Base-by-base conservation (phyloP, 441 rosid species). In the Oxalis stricta region DNA sequence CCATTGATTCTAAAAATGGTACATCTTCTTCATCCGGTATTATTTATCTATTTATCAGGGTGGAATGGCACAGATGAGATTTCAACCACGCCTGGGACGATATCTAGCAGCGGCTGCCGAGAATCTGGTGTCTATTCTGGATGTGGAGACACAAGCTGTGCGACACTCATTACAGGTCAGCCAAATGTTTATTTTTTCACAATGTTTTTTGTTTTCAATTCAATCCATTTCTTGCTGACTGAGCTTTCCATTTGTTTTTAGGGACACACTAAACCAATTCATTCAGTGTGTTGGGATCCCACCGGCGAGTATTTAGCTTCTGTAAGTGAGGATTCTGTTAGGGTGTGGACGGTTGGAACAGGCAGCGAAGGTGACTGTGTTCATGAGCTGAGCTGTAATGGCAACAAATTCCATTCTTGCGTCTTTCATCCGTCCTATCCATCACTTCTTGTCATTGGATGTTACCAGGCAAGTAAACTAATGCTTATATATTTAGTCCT, bases 61-160 rank as follows among this genome's bases (percentile, higher is more conserved):
- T 44, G 98, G 92, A 40, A 76, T 76, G 56, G 73, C 80, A 7
- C 80, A 70, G 49, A 55, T 89, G 75, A 80, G 98, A 68, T 89
- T 89, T 59, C 98, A 85, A 64, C 94, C 98, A 31, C 74, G 68
- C 26, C 57, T 48, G 33, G 96, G 98, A 50, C 71, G 72, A 71
- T 80, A 76, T 67, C 93, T 89, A 9, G 96, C 94, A n/a, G 92
- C 96, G 33, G 93, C 83, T 22, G 69, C 82, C 2, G 82, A 80
- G 56, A 85, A 80, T 69, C 72, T 76, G 55, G 86, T 89, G 15
- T 78, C 92, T 47, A 73, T 89, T 55, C 52, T 82, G 46, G 98
- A 89, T 22, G 77, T 74, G 6, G 98, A 89, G 74, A 79, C 82
- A 47, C 84, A 77, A 73, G 70, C 65, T 58, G 72, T 77, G 43